A percentile compares a stretch with the other conserved stretches of the same genome.
Evolutionary conservation across 2,329 filamentous ascomycete genomes (phyloP).

Genomic region (Sporothrix brunneoviolacea): DNA sequence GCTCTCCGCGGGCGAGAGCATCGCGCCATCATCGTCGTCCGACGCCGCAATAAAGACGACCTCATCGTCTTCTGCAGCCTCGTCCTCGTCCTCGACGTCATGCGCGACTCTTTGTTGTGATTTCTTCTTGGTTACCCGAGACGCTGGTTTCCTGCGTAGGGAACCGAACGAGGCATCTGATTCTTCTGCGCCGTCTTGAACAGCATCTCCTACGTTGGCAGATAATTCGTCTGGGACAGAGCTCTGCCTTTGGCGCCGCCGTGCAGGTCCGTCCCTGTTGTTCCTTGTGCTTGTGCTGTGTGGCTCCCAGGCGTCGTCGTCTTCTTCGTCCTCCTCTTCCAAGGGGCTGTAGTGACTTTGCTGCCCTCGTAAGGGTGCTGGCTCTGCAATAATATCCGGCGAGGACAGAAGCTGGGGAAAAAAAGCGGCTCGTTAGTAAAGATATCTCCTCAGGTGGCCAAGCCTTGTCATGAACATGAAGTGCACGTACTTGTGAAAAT

Average conservation of each 20-base stretch:
- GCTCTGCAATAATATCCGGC: conserved; percentile 21
- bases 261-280: background rate
- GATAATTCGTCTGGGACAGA: background rate
- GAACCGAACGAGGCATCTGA: background rate
- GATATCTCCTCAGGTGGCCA: no score
- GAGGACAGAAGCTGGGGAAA: conserved; percentile 19
- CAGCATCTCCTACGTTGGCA: background rate
- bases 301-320: background rate
- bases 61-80: no score
- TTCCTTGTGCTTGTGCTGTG: background rate
- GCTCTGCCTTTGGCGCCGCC: background rate
- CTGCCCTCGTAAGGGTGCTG: background rate
- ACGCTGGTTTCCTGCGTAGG: background rate
- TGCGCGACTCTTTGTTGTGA: conserved; percentile 21
- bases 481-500: background rate
- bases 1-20: background rate
- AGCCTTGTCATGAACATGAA: no score
- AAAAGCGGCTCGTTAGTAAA: background rate
- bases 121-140: conserved; percentile 16
- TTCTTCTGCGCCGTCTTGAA: background rate
- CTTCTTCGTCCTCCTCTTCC: background rate
- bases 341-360: background rate
- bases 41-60: background rate
- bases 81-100: background rate
- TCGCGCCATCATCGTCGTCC: background rate